Evolutionary conservation across 225 moss, liverwort and hornwort genomes (phyloP), one percentile per base, ranked within the genome.

Genomic region (Marchantia paleacea): DNA sequence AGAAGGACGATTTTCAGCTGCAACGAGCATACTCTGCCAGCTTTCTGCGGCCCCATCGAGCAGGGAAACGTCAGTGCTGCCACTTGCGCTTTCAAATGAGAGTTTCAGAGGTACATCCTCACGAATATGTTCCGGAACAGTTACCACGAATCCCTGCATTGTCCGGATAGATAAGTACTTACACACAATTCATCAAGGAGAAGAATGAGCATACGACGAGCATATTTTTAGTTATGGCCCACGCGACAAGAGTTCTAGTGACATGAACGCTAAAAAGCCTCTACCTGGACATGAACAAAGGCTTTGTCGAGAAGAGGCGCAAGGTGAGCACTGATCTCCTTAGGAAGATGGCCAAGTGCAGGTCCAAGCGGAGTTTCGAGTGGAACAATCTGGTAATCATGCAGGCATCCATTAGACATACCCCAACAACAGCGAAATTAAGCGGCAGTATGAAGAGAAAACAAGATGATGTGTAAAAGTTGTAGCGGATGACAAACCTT

Each of bases 271-370:
- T 50, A 0, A 28, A 31, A n/a, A 64, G 47, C 19, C n/a, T 69
- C 76, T 77, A 95, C 95, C 92, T 82, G 82, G 53, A 99, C 90
- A 52, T 84, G 26, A 58, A 92, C 85, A 30, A 87, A 63, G 52
- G 82, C 87, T 72, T 88, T 90, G 83, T 95, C 95, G 52, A 99
- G 90, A 77, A 95, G 80, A 30, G 75, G 63, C 25, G 90, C 91
- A 52, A 99, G 86, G 83, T 95, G 90, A 50, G 81, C 81, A 48
- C 95, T 90, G 80, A 99, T 84, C 62, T 86, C 89, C 82, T 92
- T 95, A 7, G 90, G 90, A 77, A 99, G 91, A 82, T 89, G 90
- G 54, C 97, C 97, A 47, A 95, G 76, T 71, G 85, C 81, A 72
- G 90, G 83, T 80, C 76, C 86, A 24, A 74, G 79, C 54, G 83